These are phyloP conservation scores for Clonostachys solani DNA, from an alignment of 2,329 filamentous ascomycete genomes.

Conservation along the genomic window DNA sequence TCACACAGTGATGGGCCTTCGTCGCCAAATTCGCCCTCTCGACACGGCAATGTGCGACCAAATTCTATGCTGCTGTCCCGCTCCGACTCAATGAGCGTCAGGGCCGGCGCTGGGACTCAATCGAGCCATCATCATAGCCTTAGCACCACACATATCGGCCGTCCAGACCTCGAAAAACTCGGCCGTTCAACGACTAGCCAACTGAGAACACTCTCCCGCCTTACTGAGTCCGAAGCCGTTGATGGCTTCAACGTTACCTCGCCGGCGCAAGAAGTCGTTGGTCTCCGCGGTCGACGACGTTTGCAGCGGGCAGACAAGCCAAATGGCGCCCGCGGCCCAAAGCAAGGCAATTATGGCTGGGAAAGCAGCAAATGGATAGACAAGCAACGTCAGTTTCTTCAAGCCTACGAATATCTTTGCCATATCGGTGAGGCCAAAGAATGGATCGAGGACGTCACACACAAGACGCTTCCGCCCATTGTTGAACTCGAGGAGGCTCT, in stretches of 20 bases:
- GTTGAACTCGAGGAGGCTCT: slow-evolving; percentile 91
- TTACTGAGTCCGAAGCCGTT: slow-evolving; percentile 69
- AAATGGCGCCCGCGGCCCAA: slow-evolving; percentile 38
- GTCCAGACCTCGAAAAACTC: slow-evolving; percentile 74
- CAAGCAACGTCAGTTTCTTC: slow-evolving; percentile 91
- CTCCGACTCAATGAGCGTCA: slow-evolving; percentile 44
- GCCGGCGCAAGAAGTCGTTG: slow-evolving; percentile 79
- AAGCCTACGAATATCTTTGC: slow-evolving; percentile 97
- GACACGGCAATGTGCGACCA: slow-evolving; percentile 41
- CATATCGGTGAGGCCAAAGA: slow-evolving; percentile 99
- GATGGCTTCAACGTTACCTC: slow-evolving; percentile 80
- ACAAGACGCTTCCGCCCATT: slow-evolving; percentile 82
- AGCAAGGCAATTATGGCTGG: slow-evolving; percentile 61
- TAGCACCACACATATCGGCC: slow-evolving; percentile 39
- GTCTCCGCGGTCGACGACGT: slow-evolving; percentile 77
- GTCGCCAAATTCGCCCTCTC: slow-evolving; percentile 35
- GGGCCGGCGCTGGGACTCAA: slow-evolving; percentile 21
- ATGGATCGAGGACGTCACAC: slow-evolving; percentile 92
- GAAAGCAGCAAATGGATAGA: slow-evolving; percentile 96
- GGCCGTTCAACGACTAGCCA: slow-evolving; percentile 88
- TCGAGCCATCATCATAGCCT: slow-evolving; percentile 24
- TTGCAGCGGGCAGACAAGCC: slow-evolving; percentile 68
- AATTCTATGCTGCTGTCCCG: slow-evolving; percentile 58
- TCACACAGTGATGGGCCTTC: slow-evolving; percentile 34
- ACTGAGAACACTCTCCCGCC: slow-evolving; percentile 78